These are phyloP conservation scores for Candida pini DNA, from an alignment of 805 yeast genomes.

Conservation along the genomic window DNA sequence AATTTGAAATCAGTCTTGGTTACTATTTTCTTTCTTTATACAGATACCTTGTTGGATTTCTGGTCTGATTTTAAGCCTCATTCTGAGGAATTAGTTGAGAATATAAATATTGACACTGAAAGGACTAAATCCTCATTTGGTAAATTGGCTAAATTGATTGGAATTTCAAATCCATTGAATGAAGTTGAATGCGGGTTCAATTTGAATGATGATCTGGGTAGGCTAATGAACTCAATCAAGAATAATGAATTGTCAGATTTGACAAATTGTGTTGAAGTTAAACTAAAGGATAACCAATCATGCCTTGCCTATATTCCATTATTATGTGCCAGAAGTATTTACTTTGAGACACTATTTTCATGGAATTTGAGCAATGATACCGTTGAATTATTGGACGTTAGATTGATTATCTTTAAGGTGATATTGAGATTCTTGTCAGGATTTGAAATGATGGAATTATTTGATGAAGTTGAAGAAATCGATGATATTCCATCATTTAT, in stretches of 20 bases:
- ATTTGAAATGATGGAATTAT: constrained; percentile 33
- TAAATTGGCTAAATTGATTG: constrained; percentile 18
- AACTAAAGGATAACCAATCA: constrained; percentile 40
- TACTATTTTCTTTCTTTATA: constrained; percentile 44
- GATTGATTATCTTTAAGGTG: constrained; percentile 37
- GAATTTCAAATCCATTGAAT: constrained; percentile 26
- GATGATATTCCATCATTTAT: constrained; percentile 37
- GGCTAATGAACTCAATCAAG: constrained; percentile 6
- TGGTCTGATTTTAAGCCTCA: constrained; percentile 37
- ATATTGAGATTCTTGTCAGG: constrained; percentile 59
- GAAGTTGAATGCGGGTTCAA: constrained; percentile 15
- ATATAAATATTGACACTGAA: too few species aligned
- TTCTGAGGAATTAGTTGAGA: constrained; percentile 26
- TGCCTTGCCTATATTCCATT: constrained; percentile 44
- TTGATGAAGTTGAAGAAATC: constrained; percentile 26
- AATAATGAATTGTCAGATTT: neutral
- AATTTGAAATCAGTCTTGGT: constrained; percentile 30
- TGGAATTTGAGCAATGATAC: constrained; percentile 41
- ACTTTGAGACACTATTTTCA: constrained; percentile 55
- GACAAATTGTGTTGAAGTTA: constrained; percentile 37
- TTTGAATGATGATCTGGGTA: constrained; percentile 15
- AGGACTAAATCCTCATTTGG: constrained; percentile 27
- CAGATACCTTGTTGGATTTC: constrained; percentile 37
- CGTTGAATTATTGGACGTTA: constrained; percentile 35
- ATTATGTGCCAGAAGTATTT: constrained; percentile 52